Conservation (phyloP, 208 protist genomes). For the Porcisia deanei region DNA sequence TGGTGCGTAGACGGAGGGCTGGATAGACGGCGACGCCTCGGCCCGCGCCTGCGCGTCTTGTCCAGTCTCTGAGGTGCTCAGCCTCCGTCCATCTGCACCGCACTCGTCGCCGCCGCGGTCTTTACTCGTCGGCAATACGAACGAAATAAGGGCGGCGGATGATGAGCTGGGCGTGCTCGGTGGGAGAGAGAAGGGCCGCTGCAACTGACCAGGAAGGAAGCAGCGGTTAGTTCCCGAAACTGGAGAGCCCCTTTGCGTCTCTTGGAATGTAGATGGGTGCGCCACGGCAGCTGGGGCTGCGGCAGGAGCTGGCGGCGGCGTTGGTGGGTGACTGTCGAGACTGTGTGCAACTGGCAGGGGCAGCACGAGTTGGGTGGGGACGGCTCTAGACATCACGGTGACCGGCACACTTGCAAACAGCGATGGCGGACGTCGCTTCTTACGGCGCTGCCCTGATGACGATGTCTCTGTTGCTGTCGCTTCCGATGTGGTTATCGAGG, state of each 20-base stretch:
- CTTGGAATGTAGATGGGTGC: neutral
- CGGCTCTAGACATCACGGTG: neutral
- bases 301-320: neutral
- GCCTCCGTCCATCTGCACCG: neutral
- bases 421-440: constrained; percentile 10
- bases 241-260: neutral
- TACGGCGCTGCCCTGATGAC: neutral
- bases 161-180: neutral
- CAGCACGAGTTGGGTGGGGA: neutral
- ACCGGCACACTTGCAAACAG: neutral
- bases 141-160: neutral
- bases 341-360: neutral
- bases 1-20: neutral
- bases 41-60: neutral
- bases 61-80: neutral
- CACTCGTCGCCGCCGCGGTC: neutral
- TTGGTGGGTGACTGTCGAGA: neutral
- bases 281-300: neutral
- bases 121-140: neutral
- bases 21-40: neutral
- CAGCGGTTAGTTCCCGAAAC: neutral
- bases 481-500: neutral
- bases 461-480: neutral
- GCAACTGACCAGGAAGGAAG: neutral
- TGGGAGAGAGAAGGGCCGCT: neutral